Conservation (phyloP, 805 yeast genomes). For the Gaillardinia entomophila region DNA sequence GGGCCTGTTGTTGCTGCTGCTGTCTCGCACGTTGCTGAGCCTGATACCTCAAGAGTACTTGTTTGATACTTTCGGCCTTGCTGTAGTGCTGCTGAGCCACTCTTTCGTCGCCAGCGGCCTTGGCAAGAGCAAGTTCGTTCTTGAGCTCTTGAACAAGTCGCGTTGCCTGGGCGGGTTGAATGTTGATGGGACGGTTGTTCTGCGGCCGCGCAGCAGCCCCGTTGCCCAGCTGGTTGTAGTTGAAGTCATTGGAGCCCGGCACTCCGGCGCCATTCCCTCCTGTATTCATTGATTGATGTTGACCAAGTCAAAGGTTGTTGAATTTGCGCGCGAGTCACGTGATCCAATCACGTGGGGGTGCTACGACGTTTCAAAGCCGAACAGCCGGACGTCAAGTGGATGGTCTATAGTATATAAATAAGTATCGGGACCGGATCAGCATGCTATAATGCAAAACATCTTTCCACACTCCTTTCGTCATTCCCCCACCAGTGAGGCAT, state of each 20-base stretch:
- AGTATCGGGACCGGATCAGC: no score
- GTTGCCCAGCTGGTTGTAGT: background rate
- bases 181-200: slow-evolving; percentile 18
- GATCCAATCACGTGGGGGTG: no score
- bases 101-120: slow-evolving; percentile 54
- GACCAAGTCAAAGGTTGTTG: no score
- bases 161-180: slow-evolving; percentile 49
- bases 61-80: slow-evolving; percentile 60
- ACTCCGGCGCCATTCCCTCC: no score
- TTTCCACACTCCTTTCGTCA: slow-evolving; percentile 35
- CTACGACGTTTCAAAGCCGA: no score
- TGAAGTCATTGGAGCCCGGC: no score
- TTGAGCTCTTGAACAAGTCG: slow-evolving; percentile 57
- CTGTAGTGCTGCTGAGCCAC: slow-evolving; percentile 58
- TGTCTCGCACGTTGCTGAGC: slow-evolving; percentile 32
- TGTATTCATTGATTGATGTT: no score
- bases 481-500: slow-evolving; percentile 50
- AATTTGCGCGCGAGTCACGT: no score
- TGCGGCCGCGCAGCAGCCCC: no score
- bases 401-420: no score
- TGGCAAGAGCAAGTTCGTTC: slow-evolving; percentile 56
- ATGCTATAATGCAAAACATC: slow-evolving; percentile 35
- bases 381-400: no score
- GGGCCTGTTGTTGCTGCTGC: slow-evolving; percentile 8
- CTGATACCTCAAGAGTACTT: slow-evolving; percentile 51